phyloP scores from a whole-genome alignment of 1,284 basidiomycete species.

The Ceraceosorus guamensis region DNA sequence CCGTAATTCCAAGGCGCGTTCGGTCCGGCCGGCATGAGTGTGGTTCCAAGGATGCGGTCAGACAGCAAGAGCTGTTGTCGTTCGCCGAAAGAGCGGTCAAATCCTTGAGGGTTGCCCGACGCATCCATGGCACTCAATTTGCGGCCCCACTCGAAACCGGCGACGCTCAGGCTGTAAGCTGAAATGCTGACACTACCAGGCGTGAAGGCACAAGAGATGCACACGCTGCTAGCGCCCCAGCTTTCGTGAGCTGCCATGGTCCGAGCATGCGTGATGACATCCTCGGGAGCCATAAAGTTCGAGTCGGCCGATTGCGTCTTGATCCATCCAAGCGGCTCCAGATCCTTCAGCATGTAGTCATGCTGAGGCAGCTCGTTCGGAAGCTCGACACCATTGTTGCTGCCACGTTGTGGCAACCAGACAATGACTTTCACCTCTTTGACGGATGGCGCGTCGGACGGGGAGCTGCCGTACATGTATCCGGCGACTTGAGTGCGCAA shows the following conservation, averaged over 20 bases:
- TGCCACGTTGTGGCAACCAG: slow-evolving; percentile 92
- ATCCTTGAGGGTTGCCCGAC: slow-evolving; percentile 57
- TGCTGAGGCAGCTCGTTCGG: slow-evolving; percentile 79
- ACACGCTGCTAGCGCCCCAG: slow-evolving; percentile 88
- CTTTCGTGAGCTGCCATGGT: slow-evolving; percentile 92
- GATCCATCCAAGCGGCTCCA: slow-evolving; percentile 95
- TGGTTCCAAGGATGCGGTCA: slow-evolving; percentile 56
- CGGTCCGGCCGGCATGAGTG: slow-evolving; percentile 27
- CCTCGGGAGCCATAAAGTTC: slow-evolving; percentile 68
- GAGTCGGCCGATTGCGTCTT: slow-evolving; percentile 69
- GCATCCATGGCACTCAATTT: slow-evolving; percentile 71
- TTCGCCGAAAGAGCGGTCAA: slow-evolving; percentile 82
- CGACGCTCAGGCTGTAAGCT: slow-evolving; percentile 77
- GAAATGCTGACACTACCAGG: slow-evolving; percentile 94
- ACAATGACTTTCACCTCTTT: slow-evolving; percentile 97
- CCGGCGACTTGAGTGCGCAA: slow-evolving; percentile 92
- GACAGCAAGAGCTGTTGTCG: slow-evolving; percentile 88
- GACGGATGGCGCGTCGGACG: slow-evolving; percentile 92
- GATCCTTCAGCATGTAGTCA: slow-evolving; percentile 85
- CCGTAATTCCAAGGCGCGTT: slow-evolving; percentile 45
- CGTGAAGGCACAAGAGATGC: slow-evolving; percentile 90
- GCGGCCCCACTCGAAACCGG: slow-evolving; percentile 96
- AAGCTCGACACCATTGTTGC: slow-evolving; percentile 84
- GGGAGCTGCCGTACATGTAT: slow-evolving; percentile 84
- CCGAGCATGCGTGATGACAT: slow-evolving; percentile 92